A percentile compares a stretch with the other conserved stretches of the same genome.
These are phyloP conservation scores for Trichosporon sp. DNA, from an alignment of 1,284 basidiomycete species.

Conservation along the genomic window DNA sequence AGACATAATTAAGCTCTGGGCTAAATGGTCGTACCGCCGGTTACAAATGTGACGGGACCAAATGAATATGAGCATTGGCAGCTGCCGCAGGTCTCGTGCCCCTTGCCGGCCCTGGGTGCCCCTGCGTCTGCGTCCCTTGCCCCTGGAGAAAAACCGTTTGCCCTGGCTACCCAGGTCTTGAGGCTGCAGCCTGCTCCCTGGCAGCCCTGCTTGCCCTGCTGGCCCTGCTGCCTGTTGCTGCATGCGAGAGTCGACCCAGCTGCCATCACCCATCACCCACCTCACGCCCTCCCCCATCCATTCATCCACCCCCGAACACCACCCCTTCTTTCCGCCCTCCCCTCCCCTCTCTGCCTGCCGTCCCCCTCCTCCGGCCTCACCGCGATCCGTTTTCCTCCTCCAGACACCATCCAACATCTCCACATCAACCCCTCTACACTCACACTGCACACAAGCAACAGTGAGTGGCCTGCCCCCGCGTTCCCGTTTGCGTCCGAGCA, in stretches of 20 bases:
- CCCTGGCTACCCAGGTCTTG: not conserved
- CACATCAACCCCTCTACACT: not conserved
- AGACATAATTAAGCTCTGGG: constrained; percentile 15
- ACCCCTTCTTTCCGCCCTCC: constrained; percentile 8
- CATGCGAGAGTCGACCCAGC: not conserved
- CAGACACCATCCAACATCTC: not conserved
- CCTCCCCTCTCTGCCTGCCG: not conserved
- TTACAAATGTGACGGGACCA: constrained; percentile 16
- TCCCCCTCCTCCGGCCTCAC: not conserved
- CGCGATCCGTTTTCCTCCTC: not conserved
- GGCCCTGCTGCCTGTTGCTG: too few species aligned
- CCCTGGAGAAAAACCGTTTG: constrained; percentile 1
- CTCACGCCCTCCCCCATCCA: constrained; percentile 9
- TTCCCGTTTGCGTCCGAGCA: constrained; percentile 6
- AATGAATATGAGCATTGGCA: not conserved
- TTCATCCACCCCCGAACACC: constrained; percentile 12
- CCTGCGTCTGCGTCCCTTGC: constrained; percentile 9
- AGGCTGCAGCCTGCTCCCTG: not conserved
- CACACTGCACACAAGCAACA: not conserved
- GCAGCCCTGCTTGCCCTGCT: too few species aligned
- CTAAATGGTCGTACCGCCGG: constrained; percentile 1
- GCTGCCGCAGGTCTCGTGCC: constrained; percentile 10
- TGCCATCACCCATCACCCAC: not conserved
- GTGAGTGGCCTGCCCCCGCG: constrained; percentile 1
- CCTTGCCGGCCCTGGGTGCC: not conserved